Conservation (phyloP, 805 yeast species). For the Kregervanrija delftensis region DNA sequence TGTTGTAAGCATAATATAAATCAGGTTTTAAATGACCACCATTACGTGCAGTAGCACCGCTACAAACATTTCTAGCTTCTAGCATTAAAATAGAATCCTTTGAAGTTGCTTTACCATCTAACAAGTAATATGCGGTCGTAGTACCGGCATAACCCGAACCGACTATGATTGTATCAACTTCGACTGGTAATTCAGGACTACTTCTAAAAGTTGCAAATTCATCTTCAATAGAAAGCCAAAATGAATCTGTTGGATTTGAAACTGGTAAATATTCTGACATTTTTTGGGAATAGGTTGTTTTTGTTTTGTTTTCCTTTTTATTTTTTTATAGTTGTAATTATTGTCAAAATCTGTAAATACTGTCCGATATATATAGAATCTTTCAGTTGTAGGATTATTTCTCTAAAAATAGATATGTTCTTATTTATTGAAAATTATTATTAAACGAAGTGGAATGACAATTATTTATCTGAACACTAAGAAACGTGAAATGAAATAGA, state of each 20-base stretch:
- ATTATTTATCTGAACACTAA: too few species aligned
- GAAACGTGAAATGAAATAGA: too few species aligned
- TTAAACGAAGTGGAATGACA: too few species aligned
- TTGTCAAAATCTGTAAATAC: too few species aligned
- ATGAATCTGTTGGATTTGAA: constrained; percentile 14
- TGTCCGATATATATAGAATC: too few species aligned
- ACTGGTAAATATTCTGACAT: constrained; percentile 12
- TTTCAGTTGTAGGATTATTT: too few species aligned
- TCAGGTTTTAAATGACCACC: constrained; percentile 43
- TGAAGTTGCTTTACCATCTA: constrained; percentile 11
- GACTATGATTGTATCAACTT: constrained; percentile 32
- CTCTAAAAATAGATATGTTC: too few species aligned
- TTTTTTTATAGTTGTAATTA: too few species aligned
- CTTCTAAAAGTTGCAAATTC: constrained; percentile 13
- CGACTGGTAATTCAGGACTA: constrained; percentile 26
- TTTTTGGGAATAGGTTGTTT: neutral
- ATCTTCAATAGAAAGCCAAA: constrained; percentile 19
- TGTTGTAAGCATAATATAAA: constrained; percentile 13
- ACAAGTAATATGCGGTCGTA: constrained; percentile 30
- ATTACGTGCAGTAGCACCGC: constrained; percentile 41
- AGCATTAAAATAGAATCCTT: constrained; percentile 19
- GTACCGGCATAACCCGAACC: constrained; percentile 42
- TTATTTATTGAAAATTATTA: too few species aligned
- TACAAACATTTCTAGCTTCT: constrained; percentile 36
- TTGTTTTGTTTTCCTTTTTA: too few species aligned